Conservation (phyloP, 495 filamentous ascomycete species). For the Aspergillus sparsus region DNA sequence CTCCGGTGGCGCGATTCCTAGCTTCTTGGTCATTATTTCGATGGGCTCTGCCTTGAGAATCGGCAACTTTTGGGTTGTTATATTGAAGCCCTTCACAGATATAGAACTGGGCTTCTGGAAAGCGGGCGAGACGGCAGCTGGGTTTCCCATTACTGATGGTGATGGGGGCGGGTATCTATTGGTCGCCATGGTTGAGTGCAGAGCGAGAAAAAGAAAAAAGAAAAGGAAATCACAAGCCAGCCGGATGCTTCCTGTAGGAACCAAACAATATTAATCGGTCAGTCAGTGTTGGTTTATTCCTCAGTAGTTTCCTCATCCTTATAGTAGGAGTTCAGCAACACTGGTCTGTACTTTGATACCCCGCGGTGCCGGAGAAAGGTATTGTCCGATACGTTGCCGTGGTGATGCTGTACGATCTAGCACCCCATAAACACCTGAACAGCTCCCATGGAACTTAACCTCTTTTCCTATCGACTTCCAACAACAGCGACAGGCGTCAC, state of each 20-base stretch:
- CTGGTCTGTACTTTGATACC: slow-evolving; percentile 27
- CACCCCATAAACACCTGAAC: slow-evolving; percentile 37
- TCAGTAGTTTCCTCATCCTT: too few species aligned
- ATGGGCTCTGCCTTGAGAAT: slow-evolving; percentile 91
- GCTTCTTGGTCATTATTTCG: slow-evolving; percentile 73
- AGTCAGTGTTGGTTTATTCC: too few species aligned
- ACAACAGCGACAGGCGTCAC: slow-evolving; percentile 1
- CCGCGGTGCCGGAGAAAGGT: slow-evolving; percentile 44
- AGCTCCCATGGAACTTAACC: slow-evolving; percentile 22
- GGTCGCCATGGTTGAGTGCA: slow-evolving; percentile 6
- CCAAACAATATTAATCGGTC: too few species aligned
- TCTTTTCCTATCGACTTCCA: slow-evolving; percentile 21
- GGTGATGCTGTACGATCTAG: slow-evolving; percentile 31
- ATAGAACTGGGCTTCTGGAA: slow-evolving; percentile 39
- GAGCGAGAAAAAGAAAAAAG: too few species aligned
- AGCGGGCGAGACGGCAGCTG: slow-evolving; percentile 31
- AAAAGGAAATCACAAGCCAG: too few species aligned
- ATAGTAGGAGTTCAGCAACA: too few species aligned
- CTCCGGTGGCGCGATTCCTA: slow-evolving; percentile 87
- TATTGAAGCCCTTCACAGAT: slow-evolving; percentile 62
- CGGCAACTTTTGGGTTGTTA: slow-evolving; percentile 80
- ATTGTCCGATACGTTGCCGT: slow-evolving; percentile 45
- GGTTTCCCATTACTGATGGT: slow-evolving; percentile 6
- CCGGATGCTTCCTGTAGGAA: too few species aligned
- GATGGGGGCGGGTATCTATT: slow-evolving; percentile 5